A percentile compares a stretch with the other conserved stretches of the same genome.
Conservation (phyloP, 2,329 filamentous ascomycete genomes). For the Tothia fuscella region DNA sequence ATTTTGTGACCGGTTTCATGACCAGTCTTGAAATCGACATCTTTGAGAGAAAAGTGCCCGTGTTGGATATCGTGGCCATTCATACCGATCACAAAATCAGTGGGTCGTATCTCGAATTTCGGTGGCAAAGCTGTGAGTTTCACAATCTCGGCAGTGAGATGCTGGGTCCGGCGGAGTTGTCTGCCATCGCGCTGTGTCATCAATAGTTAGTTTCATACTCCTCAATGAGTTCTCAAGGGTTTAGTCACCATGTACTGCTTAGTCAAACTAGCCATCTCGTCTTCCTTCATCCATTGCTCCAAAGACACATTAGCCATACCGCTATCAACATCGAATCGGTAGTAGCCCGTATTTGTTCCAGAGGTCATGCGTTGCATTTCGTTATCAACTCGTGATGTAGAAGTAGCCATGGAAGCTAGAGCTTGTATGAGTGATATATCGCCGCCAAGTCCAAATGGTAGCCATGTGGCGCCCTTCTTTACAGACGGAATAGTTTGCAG, state of each 20-base stretch:
- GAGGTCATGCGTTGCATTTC: constrained; percentile 29
- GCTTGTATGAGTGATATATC: constrained; percentile 26
- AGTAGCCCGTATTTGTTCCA: constrained; percentile 24
- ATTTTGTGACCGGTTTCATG: constrained; percentile 17
- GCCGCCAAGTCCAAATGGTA: constrained; percentile 27
- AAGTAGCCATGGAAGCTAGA: constrained; percentile 26
- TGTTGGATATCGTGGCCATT: constrained; percentile 20
- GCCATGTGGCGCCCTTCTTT: constrained; percentile 24
- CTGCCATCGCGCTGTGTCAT: constrained; percentile 22
- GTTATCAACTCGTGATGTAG: constrained; percentile 27
- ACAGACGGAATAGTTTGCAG: constrained; percentile 27
- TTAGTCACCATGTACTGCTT: constrained; percentile 30
- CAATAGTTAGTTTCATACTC: no score
- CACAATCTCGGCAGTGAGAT: constrained; percentile 25
- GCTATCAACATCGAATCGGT: constrained; percentile 29
- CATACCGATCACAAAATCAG: constrained; percentile 23
- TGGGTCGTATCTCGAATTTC: constrained; percentile 23
- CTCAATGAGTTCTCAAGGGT: no score
- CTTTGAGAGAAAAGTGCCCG: constrained; percentile 20
- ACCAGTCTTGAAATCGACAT: constrained; percentile 28
- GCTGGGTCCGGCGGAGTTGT: constrained; percentile 19
- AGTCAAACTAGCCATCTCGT: constrained; percentile 27
- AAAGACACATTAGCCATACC: constrained; percentile 26
- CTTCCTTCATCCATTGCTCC: constrained; percentile 30
- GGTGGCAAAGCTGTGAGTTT: constrained; percentile 26